These are phyloP conservation scores for Phaeosphaeriaceae sp. DNA, from an alignment of 2,329 filamentous ascomycete genomes.

Conservation along the genomic window DNA sequence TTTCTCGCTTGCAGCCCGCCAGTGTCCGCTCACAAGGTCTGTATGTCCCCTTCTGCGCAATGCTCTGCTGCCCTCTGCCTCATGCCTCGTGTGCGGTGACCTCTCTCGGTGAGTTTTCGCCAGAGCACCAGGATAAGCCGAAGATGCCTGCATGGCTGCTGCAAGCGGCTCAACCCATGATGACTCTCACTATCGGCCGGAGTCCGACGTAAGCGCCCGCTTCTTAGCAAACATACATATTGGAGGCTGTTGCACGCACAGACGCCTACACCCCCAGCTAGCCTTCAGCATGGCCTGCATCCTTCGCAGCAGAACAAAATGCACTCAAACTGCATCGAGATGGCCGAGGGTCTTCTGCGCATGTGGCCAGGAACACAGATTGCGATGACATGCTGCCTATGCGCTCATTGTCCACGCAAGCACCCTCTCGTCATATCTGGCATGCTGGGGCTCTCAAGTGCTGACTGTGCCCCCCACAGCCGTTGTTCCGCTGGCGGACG, in stretches of 20 bases:
- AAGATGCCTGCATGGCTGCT: slow-evolving; percentile 2
- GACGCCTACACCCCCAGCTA: slow-evolving; percentile 6
- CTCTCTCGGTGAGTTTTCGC: neutral
- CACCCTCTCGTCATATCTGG: neutral
- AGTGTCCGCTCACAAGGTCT: neutral
- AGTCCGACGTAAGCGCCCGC: slow-evolving; percentile 5
- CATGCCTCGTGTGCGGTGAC: neutral
- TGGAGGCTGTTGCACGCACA: neutral
- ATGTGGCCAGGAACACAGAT: neutral
- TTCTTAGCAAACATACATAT: slow-evolving; percentile 1
- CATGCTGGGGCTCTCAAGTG: slow-evolving; percentile 7
- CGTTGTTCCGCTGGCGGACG: slow-evolving; percentile 13
- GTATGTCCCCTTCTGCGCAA: neutral
- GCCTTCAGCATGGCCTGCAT: slow-evolving; percentile 14
- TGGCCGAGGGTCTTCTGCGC: slow-evolving; percentile 21
- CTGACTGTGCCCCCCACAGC: slow-evolving; percentile 22
- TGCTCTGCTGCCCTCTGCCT: neutral
- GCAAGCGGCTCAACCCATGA: slow-evolving; percentile 13
- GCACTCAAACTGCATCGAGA: slow-evolving; percentile 33
- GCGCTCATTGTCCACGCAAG: neutral
- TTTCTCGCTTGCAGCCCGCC: neutral
- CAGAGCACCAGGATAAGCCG: neutral
- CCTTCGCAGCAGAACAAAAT: neutral
- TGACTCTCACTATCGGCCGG: slow-evolving; percentile 29
- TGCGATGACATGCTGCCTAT: neutral